Conservation (phyloP, 1,139 yeast species). For the Yamadazyma taylorii region DNA sequence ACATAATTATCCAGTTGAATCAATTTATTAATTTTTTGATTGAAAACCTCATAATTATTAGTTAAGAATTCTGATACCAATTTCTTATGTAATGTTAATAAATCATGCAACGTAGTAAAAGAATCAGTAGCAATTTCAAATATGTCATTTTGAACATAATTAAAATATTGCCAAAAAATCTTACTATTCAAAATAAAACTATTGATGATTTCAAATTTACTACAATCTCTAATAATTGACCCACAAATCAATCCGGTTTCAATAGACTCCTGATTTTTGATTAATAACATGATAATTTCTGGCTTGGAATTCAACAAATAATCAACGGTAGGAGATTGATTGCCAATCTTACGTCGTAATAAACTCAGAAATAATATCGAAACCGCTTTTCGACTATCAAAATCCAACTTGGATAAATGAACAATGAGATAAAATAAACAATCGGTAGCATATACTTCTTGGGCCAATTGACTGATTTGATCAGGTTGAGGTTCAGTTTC, state of each 20-base stretch:
- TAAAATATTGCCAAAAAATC: conserved; percentile 79
- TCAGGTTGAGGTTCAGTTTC: conserved; percentile 72
- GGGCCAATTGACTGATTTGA: conserved; percentile 68
- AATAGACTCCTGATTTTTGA: conserved; percentile 68
- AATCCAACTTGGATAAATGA: conserved; percentile 66
- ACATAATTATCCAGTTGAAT: conserved; percentile 83
- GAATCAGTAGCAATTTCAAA: conserved; percentile 93
- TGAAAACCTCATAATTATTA: conserved; percentile 56
- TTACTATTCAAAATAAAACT: conserved; percentile 54
- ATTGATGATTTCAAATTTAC: conserved; percentile 74
- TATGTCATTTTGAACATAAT: conserved; percentile 69
- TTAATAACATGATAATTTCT: conserved; percentile 58
- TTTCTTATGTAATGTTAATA: conserved; percentile 67
- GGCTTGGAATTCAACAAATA: conserved; percentile 65
- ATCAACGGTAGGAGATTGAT: conserved; percentile 83
- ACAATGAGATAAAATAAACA: conserved; percentile 59
- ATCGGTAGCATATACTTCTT: conserved; percentile 75
- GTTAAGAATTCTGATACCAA: conserved; percentile 69
- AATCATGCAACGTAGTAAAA: conserved; percentile 70
- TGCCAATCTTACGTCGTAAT: conserved; percentile 76
- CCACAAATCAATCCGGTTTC: conserved; percentile 79
- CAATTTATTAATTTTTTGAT: conserved; percentile 60
- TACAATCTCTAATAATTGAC: conserved; percentile 79
- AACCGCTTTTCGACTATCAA: conserved; percentile 88
- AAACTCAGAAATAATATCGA: conserved; percentile 70